These are phyloP conservation scores for Tuber aestivum DNA, from an alignment of 495 filamentous ascomycete genomes.

Conservation along the genomic window DNA sequence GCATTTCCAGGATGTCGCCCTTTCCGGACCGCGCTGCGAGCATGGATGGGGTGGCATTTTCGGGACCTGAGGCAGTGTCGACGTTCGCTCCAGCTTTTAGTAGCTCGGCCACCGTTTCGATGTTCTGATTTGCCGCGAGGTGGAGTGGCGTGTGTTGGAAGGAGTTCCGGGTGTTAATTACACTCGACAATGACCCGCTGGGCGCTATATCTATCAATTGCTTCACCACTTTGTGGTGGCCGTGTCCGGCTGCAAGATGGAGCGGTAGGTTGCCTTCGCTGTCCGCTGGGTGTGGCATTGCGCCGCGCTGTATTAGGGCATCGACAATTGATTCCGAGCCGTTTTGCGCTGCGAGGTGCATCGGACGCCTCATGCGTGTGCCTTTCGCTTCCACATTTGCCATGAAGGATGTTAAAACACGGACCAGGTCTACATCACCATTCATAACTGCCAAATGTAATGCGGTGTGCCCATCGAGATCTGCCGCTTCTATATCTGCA, in stretches of 20 bases:
- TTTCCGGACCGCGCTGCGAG: neutral
- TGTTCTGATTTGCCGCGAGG: neutral
- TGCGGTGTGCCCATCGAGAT: conserved; percentile 22
- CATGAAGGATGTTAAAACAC: neutral
- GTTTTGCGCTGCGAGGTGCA: conserved; percentile 11
- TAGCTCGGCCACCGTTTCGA: neutral
- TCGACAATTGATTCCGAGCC: neutral
- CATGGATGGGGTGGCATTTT: neutral
- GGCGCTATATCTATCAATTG: neutral
- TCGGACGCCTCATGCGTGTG: neutral
- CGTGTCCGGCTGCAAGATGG: conserved; percentile 19
- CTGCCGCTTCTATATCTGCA: conserved; percentile 6
- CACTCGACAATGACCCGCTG: neutral
- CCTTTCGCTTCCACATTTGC: neutral
- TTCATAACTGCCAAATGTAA: conserved; percentile 23
- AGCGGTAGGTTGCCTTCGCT: conserved; percentile 10
- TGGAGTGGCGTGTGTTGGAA: neutral
- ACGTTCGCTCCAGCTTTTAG: neutral
- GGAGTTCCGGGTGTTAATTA: neutral
- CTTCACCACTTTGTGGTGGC: conserved; percentile 7
- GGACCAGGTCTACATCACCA: neutral
- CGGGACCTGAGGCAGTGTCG: neutral
- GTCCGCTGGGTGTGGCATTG: neutral
- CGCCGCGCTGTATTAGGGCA: neutral
- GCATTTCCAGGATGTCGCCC: neutral